Evolutionary conservation across 768 basidiomycete species (phyloP), one percentile per base, ranked within the genome.

Genomic region (Lactifluus pinguis): DNA sequence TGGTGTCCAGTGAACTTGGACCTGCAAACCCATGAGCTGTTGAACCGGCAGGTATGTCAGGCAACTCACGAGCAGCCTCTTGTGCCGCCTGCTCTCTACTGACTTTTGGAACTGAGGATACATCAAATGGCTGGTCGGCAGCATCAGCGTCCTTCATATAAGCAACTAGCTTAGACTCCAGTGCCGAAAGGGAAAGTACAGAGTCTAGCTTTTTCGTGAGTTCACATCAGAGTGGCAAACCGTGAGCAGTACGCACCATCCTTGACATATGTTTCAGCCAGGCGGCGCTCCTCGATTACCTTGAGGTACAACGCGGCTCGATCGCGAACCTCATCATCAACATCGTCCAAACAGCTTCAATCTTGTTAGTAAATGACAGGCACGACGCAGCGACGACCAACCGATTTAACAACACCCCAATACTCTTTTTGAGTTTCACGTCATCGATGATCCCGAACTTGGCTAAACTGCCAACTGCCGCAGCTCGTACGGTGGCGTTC

Each of bases 311-410:
- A 80, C 9, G 97, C 91, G 5, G 97, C 97, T 53, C 97, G 89
- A 73, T 99, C 97, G 48, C 97, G 86, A 55, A 99, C 97, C 77
- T 99, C 97, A 69, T 99, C 97, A 62, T 99, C 97, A 19, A 98
- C 92, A 72, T 99, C 97, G 70, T 98, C 95, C 67, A 99, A 76
- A 71, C 97, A 99, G 64, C 94, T 94, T 49, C 64, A 14, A 50
- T 13, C 39, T 34, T 29, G 61, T 60, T 34, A 49, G 44, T 36
- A 50, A 57, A 44, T 39, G 25, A 36, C 68, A 10, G 61, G 63
- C 32, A 29, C 6, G 38, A 61, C 4, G 17, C 32, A 34, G 41
- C 55, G 42, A 21, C 7, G 38, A 76, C 78, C 34, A 36, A 91
- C 90, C 95, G 80, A 65, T 81, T 89, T 47, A 99, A 77, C 48